These are phyloP conservation scores for Tolypocladium paradoxum DNA, from an alignment of 2,329 filamentous ascomycete genomes.

Conservation along the genomic window DNA sequence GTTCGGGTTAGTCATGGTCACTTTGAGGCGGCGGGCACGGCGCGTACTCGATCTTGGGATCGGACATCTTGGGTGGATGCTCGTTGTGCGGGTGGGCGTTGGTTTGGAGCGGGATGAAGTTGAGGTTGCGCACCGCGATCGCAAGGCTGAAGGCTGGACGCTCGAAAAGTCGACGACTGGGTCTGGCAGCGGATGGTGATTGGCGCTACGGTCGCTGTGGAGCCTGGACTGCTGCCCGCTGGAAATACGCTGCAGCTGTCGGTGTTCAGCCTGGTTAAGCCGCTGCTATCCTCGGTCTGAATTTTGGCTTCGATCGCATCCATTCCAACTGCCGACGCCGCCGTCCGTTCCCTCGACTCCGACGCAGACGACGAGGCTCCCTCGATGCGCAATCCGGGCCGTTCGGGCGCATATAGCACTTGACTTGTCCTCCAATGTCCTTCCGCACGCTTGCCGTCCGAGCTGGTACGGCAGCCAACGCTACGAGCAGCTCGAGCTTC, in stretches of 20 bases:
- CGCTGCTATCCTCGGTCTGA: constrained; percentile 14
- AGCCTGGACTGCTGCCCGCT: neutral
- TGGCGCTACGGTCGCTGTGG: constrained; percentile 9
- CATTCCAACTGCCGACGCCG: neutral
- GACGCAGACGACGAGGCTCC: neutral
- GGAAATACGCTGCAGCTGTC: neutral
- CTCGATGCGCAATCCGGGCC: constrained; percentile 22
- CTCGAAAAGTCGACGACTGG: constrained; percentile 19
- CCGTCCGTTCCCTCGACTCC: neutral
- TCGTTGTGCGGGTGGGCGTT: constrained; percentile 3
- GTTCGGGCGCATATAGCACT: constrained; percentile 22
- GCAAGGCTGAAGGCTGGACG: constrained; percentile 24
- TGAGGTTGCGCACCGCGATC: constrained; percentile 9
- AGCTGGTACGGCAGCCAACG: constrained; percentile 39
- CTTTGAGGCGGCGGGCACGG: neutral
- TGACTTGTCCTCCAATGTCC: constrained; percentile 39
- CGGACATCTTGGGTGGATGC: constrained; percentile 38
- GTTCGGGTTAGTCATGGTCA: neutral
- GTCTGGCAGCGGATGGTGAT: constrained; percentile 11
- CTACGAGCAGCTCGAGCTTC: constrained; percentile 30
- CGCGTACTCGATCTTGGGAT: constrained; percentile 62
- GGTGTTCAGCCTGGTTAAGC: constrained; percentile 5
- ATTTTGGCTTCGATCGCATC: constrained; percentile 10
- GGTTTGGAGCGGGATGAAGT: constrained; percentile 8
- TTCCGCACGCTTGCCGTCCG: constrained; percentile 41